Evolutionary conservation across 345 rosid species (phyloP).

Genomic region (Eucalyptus leucophloia): DNA sequence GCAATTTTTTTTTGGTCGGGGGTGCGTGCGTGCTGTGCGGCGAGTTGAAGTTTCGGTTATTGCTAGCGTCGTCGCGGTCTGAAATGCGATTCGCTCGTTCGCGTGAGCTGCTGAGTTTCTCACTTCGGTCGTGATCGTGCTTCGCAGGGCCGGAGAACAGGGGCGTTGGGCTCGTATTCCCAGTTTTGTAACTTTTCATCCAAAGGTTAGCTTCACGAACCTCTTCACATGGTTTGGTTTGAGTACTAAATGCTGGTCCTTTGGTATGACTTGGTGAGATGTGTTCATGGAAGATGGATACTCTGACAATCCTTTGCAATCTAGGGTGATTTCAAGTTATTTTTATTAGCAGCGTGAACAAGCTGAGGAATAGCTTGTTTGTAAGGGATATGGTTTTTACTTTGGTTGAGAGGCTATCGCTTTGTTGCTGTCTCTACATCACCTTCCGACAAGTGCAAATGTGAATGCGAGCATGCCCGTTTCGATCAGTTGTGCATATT

Average conservation of each 20-base stretch:
- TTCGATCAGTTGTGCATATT: neutral
- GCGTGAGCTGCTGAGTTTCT: neutral
- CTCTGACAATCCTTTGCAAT: neutral
- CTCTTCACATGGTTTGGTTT: neutral
- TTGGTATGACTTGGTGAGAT: neutral
- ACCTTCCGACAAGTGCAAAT: neutral
- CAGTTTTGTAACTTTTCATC: constrained; percentile 44
- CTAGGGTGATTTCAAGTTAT: neutral
- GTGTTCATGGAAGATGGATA: neutral
- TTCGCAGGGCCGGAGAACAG: constrained; percentile 35
- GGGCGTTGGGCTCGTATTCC: constrained; percentile 30
- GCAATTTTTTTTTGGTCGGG: neutral
- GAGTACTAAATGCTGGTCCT: neutral
- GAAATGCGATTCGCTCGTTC: neutral
- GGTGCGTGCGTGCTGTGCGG: neutral
- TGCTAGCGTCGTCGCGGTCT: neutral
- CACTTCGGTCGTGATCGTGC: neutral
- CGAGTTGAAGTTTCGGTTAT: neutral
- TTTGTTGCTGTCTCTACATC: neutral
- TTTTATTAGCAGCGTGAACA: neutral
- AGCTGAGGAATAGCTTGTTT: neutral
- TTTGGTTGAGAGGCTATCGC: neutral
- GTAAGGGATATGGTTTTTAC: neutral
- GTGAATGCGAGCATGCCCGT: neutral
- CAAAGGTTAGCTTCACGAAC: constrained; percentile 28